A percentile compares a stretch with the other conserved stretches of the same genome.
These are phyloP conservation scores for Populus trichocarpa DNA, from an alignment of 441 rosid species.

Conservation along the genomic window DNA sequence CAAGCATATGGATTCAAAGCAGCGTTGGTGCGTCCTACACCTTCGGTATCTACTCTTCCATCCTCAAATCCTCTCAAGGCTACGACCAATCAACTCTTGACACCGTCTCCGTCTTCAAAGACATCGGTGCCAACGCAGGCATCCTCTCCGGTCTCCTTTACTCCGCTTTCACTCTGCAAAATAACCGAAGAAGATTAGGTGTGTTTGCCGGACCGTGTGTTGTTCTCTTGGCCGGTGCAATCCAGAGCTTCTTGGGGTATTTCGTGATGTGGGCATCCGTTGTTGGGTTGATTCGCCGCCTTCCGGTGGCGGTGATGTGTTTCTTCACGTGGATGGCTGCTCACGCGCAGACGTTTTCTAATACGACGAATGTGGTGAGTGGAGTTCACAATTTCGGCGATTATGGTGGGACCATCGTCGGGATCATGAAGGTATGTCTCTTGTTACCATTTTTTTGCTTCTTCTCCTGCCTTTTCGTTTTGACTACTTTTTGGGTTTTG, in stretches of 20 bases:
- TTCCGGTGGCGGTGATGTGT: slow-evolving; percentile 75
- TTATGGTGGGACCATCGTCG: slow-evolving; percentile 83
- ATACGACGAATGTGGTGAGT: slow-evolving; percentile 69
- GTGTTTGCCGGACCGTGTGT: slow-evolving; percentile 59
- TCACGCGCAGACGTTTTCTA: slow-evolving; percentile 72
- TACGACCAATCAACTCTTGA: slow-evolving; percentile 92
- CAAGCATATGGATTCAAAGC: slow-evolving; percentile 88
- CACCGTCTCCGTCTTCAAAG: slow-evolving; percentile 89
- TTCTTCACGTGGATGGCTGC: slow-evolving; percentile 62
- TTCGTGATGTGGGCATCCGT: slow-evolving; percentile 81
- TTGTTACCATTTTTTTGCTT: not conserved
- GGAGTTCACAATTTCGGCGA: slow-evolving; percentile 67
- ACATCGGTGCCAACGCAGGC: slow-evolving; percentile 84
- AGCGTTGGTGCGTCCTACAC: slow-evolving; percentile 64
- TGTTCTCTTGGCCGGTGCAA: slow-evolving; percentile 61
- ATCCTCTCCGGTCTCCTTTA: slow-evolving; percentile 70
- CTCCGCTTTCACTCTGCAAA: slow-evolving; percentile 38
- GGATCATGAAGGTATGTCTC: slow-evolving; percentile 66
- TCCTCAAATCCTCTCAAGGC: slow-evolving; percentile 65
- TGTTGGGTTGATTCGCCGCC: slow-evolving; percentile 55
- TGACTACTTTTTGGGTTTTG: not conserved
- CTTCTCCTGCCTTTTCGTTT: not conserved
- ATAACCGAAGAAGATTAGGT: slow-evolving; percentile 13
- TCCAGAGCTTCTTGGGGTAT: slow-evolving; percentile 67
- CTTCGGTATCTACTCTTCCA: slow-evolving; percentile 72